Evolutionary conservation across 2,329 filamentous ascomycete species (phyloP).

Genomic region (Coniochaeta ligniaria): DNA sequence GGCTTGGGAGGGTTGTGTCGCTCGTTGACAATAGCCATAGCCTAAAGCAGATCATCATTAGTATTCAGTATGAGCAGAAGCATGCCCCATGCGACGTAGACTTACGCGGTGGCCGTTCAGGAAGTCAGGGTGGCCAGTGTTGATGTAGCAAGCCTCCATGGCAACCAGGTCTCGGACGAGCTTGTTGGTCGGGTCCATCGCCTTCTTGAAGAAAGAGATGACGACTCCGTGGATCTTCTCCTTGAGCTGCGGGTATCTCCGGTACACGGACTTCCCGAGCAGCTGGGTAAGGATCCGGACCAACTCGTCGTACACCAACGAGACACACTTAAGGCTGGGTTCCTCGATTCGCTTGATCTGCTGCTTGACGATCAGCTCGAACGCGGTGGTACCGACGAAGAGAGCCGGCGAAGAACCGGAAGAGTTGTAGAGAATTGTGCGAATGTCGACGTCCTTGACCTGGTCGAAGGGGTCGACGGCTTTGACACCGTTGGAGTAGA

Average conservation of each 20-base stretch:
- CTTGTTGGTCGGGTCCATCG: constrained; percentile 98
- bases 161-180: constrained; percentile 84
- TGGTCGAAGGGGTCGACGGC: constrained; percentile 95
- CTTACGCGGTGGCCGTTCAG: constrained; percentile 83
- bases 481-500: constrained; percentile 96
- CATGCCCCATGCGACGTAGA: constrained; percentile 10
- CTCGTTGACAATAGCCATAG: constrained; percentile 98
- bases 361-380: constrained; percentile 97
- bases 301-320: constrained; percentile 92
- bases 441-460: constrained; percentile 95
- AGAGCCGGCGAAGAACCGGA: constrained; percentile 96
- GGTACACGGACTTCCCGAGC: constrained; percentile 81
- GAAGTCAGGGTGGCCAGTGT: constrained; percentile 97
- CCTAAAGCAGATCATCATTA: constrained; percentile 33
- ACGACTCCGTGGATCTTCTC: constrained; percentile 95
- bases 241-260: constrained; percentile 88
- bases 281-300: constrained; percentile 91
- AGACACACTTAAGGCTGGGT: constrained; percentile 94
- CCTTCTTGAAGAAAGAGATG: constrained; percentile 93
- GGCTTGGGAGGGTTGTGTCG: constrained; percentile 75
- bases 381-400: constrained; percentile 96
- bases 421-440: constrained; percentile 96
- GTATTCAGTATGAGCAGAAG: not conserved
- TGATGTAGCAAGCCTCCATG: constrained; percentile 97
- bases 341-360: constrained; percentile 96